Evolutionary conservation across 2,329 filamentous ascomycete species (phyloP).

Genomic region (Epichloe elymi): DNA sequence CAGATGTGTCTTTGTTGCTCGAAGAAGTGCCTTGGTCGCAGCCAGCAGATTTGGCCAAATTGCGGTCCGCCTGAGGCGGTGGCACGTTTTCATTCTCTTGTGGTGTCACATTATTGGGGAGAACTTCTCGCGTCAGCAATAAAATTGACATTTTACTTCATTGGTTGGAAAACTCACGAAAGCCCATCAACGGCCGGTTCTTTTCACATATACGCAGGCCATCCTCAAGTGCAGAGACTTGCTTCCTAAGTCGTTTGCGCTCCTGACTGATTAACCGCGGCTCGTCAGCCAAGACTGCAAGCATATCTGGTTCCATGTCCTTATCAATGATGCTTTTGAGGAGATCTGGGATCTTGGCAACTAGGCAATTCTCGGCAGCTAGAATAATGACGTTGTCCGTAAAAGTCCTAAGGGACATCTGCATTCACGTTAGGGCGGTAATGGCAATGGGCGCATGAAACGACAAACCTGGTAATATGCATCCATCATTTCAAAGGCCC

Average conservation of each 20-base stretch:
- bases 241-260: background rate
- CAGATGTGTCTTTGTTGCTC: too few relatives aligned
- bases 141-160: too few relatives aligned
- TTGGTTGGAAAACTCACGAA: background rate
- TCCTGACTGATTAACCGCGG: background rate
- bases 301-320: background rate
- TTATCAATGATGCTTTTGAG: background rate
- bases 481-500: slow-evolving; percentile 30
- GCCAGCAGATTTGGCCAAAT: too few relatives aligned
- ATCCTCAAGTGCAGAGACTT: background rate
- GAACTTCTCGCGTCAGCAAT: background rate
- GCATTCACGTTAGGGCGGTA: background rate
- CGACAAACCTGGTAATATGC: slow-evolving; percentile 28
- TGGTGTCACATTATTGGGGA: too few relatives aligned
- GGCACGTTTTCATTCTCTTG: too few relatives aligned
- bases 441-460: background rate
- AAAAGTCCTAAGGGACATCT: slow-evolving; percentile 5
- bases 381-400: slow-evolving; percentile 4
- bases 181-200: background rate
- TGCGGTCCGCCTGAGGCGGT: too few relatives aligned
- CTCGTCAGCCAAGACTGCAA: background rate
- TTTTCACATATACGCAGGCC: background rate
- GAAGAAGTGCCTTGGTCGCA: too few relatives aligned
- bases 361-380: slow-evolving; percentile 4
- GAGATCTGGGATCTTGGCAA: slow-evolving; percentile 1